Conservation (phyloP, 208 protist genomes). For the Leishmania amazonensis region DNA sequence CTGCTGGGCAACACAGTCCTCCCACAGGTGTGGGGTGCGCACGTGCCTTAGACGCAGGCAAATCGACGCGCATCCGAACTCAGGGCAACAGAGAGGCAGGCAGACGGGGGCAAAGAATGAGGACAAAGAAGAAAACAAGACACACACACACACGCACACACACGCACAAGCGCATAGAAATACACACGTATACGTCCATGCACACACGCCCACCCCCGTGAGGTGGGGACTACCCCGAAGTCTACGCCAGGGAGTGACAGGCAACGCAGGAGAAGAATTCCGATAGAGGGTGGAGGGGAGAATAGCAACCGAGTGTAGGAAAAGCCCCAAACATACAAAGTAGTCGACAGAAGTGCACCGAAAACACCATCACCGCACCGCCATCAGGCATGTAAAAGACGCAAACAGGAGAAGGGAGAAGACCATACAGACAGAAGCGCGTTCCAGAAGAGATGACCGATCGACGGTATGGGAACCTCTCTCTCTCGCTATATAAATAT, state of each 20-base stretch:
- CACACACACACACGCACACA: background rate
- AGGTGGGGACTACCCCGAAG: background rate
- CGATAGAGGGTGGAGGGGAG: slow-evolving; percentile 3
- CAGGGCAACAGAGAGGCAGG: slow-evolving; percentile 4
- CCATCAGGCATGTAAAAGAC: background rate
- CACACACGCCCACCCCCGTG: background rate
- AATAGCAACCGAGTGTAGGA: background rate
- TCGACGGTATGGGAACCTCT: background rate
- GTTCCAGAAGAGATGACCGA: background rate
- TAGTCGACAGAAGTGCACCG: background rate
- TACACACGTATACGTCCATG: background rate
- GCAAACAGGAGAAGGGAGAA: background rate
- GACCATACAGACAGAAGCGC: background rate
- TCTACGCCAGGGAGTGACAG: background rate
- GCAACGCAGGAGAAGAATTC: background rate
- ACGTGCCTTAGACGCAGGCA: background rate
- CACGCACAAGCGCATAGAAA: background rate
- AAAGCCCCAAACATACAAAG: background rate
- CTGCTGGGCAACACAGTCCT: background rate
- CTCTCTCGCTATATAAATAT: no score
- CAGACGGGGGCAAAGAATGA: background rate
- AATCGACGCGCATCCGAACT: background rate
- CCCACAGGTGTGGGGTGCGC: background rate
- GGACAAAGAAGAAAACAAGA: background rate
- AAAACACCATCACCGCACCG: background rate